Conservation (phyloP, 768 basidiomycete genomes). For the Dacryopinax spathularia region DNA sequence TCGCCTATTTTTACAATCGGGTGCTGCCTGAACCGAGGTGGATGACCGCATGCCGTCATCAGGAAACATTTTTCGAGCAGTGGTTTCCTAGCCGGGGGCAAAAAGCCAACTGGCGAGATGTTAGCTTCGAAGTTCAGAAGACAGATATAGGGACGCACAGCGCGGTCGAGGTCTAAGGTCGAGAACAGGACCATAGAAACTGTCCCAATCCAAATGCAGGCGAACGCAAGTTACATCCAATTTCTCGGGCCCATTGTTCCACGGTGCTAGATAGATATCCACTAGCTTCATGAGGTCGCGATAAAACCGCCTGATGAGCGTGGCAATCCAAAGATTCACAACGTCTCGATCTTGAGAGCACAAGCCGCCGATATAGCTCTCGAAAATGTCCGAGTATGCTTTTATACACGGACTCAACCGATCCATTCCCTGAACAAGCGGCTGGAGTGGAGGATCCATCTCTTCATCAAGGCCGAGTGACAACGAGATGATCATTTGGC, state of each 20-base stretch:
- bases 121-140: not conserved
- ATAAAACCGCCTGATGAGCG: not conserved
- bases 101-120: not conserved
- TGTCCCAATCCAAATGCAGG: not conserved
- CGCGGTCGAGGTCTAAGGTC: not conserved
- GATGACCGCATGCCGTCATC: not conserved
- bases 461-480: not conserved
- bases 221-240: not conserved
- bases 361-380: not conserved
- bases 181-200: not conserved
- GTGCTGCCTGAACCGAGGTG: not conserved
- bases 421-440: not conserved
- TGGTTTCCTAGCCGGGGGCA: not conserved
- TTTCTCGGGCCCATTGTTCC: not conserved
- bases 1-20: not conserved
- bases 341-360: not conserved
- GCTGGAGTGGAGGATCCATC: not conserved
- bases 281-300: not conserved
- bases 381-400: not conserved
- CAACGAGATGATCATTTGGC: not conserved
- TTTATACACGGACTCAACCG: not conserved
- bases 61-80: not conserved
- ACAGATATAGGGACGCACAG: not conserved
- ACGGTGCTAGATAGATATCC: not conserved
- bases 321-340: not conserved